phyloP scores from a whole-genome alignment of 2,329 filamentous ascomycete species.

The Sporothrix brasiliensis region DNA sequence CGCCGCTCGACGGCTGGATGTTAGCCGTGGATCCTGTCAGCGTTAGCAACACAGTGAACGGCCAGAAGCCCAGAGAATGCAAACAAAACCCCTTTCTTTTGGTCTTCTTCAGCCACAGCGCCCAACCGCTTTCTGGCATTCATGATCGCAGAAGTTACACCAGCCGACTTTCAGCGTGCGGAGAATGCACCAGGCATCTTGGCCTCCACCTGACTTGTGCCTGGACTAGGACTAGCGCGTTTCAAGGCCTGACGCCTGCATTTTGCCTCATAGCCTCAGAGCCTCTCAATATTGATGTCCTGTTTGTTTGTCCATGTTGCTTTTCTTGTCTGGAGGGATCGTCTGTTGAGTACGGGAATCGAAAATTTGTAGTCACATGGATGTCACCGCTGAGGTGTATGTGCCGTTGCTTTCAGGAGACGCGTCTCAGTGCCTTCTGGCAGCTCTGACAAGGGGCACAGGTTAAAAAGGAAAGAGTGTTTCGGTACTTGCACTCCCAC shows the following conservation, averaged over 20 bases:
- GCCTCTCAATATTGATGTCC: not conserved
- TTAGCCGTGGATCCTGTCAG: conserved; percentile 13
- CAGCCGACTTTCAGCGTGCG: conserved; percentile 2
- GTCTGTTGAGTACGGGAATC: too few relatives aligned
- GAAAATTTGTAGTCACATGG: too few relatives aligned
- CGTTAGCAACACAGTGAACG: not conserved
- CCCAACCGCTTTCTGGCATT: conserved; percentile 17
- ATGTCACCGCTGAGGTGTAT: not conserved
- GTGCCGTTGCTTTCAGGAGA: not conserved
- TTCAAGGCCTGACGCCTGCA: conserved; percentile 19
- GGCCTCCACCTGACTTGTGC: conserved; percentile 1
- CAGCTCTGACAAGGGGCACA: conserved; percentile 18
- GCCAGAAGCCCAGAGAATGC: not conserved
- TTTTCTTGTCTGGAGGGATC: not conserved
- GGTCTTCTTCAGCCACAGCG: not conserved
- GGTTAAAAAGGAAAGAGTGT: conserved; percentile 17
- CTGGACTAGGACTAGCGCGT: conserved; percentile 29
- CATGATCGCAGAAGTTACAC: not conserved
- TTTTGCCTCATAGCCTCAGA: not conserved
- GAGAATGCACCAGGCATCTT: not conserved
- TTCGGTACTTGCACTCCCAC: conserved; percentile 7
- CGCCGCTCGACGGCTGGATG: not conserved
- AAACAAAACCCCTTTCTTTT: not conserved
- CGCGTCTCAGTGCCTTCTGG: conserved; percentile 8
- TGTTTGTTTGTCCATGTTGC: not conserved